Percentiles rank a stretch among this genome's conserved stretches.
Evolutionary conservation across 2,329 filamentous ascomycete species (phyloP).

Genomic region (Alternaria postmessia): DNA sequence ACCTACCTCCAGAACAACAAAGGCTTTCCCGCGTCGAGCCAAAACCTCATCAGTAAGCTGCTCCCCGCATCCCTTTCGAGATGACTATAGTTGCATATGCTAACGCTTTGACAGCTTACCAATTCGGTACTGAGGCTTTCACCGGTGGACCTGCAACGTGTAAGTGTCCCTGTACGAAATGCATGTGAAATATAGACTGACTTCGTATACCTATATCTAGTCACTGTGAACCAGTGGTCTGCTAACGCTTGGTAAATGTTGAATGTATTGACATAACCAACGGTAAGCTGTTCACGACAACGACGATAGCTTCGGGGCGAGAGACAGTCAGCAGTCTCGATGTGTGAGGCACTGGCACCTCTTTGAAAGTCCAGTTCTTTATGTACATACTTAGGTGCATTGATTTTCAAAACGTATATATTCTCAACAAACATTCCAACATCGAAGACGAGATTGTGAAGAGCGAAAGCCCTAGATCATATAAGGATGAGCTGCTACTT

Average conservation of each 20-base stretch:
- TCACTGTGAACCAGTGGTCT: constrained; percentile 27
- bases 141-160: constrained; percentile 32
- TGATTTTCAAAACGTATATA: background rate
- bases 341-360: background rate
- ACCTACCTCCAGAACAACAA: constrained; percentile 62
- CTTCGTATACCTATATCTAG: too few relatives aligned
- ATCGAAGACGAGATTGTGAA: background rate
- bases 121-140: constrained; percentile 37
- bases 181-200: too few relatives aligned
- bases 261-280: background rate
- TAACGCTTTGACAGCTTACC: constrained; percentile 21
- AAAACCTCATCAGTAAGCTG: constrained; percentile 35
- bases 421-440: background rate
- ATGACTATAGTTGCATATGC: background rate
- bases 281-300: background rate
- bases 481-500: background rate
- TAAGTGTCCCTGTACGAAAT: too few relatives aligned
- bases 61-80: background rate
- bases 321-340: background rate
- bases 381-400: background rate
- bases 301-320: background rate
- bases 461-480: background rate
- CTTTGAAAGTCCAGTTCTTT: background rate
- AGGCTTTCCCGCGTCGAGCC: constrained; percentile 46
- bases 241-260: constrained; percentile 16